These are phyloP conservation scores for Kodamaea nitidulidarum DNA, from an alignment of 805 yeast genomes.

Conservation along the genomic window DNA sequence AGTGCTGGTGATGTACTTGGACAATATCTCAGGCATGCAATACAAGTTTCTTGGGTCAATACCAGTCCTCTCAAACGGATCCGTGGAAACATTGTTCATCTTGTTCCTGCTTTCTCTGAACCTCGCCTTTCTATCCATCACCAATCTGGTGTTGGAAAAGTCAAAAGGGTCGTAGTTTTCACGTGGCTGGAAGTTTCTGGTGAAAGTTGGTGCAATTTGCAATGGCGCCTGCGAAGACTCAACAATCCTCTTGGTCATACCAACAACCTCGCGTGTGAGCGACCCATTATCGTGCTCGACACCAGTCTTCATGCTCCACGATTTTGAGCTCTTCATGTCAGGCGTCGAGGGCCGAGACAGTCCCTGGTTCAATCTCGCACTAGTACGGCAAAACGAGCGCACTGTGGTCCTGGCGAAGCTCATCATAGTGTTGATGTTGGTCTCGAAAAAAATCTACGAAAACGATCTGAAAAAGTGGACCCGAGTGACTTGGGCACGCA, in stretches of 20 bases:
- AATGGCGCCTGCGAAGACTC: slow-evolving; percentile 33
- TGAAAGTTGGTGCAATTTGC: slow-evolving; percentile 20
- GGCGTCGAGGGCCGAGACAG: slow-evolving; percentile 24
- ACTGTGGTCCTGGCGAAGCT: slow-evolving; percentile 3
- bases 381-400: slow-evolving; percentile 4
- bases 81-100: slow-evolving; percentile 4
- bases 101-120: slow-evolving; percentile 16
- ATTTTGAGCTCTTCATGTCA: slow-evolving; percentile 27
- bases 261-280: slow-evolving; percentile 30
- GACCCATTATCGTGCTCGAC: slow-evolving; percentile 10
- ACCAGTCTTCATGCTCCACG: slow-evolving; percentile 21
- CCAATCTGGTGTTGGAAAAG: slow-evolving; percentile 31
- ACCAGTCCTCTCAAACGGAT: slow-evolving; percentile 44
- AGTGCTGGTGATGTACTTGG: slow-evolving; percentile 60
- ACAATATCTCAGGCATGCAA: slow-evolving; percentile 65
- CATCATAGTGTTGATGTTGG: slow-evolving; percentile 2
- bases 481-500: too few species aligned
- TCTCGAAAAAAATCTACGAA: slow-evolving; percentile 1
- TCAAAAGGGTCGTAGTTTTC: slow-evolving; percentile 48
- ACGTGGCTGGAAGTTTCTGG: slow-evolving; percentile 45
- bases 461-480: too few species aligned
- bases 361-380: slow-evolving; percentile 7
- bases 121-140: slow-evolving; percentile 42
- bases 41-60: slow-evolving; percentile 69
- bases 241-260: slow-evolving; percentile 30